These are phyloP conservation scores for Moniliophthora roreri DNA, from an alignment of 1,284 basidiomycete species.

Conservation along the genomic window DNA sequence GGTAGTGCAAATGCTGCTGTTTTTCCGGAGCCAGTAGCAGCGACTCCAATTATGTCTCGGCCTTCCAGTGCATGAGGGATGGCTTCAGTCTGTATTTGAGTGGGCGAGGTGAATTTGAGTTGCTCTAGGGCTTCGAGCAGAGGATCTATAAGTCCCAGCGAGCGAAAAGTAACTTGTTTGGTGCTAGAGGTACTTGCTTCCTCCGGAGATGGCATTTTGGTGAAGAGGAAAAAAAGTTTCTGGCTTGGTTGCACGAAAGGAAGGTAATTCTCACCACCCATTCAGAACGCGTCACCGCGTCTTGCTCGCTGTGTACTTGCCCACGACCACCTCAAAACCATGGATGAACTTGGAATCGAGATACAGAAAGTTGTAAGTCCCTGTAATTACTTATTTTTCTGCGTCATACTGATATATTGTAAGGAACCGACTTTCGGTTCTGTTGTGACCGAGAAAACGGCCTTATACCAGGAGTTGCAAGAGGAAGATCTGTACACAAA, in stretches of 20 bases:
- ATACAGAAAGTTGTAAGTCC: conserved; percentile 76
- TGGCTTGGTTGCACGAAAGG: not conserved
- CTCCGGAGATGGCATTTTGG: conserved; percentile 52
- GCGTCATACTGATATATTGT: conserved; percentile 6
- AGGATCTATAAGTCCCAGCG: conserved; percentile 87
- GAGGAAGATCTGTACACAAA: conserved; percentile 95
- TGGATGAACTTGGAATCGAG: conserved; percentile 84
- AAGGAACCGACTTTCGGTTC: conserved; percentile 91
- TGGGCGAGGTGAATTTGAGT: conserved; percentile 85
- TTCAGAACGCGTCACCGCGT: conserved; percentile 55
- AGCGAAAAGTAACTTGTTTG: conserved; percentile 50
- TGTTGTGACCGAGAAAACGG: conserved; percentile 85
- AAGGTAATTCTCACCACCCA: not conserved
- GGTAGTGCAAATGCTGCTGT: conserved; percentile 97
- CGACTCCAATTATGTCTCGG: conserved; percentile 96
- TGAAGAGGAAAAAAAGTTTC: conserved; percentile 2
- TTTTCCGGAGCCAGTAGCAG: conserved; percentile 97
- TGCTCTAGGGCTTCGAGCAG: conserved; percentile 85
- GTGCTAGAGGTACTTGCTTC: conserved; percentile 58
- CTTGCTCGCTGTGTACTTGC: conserved; percentile 19
- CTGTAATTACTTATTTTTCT: conserved; percentile 1
- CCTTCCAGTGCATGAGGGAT: conserved; percentile 91
- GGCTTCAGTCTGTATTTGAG: conserved; percentile 89
- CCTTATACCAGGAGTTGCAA: conserved; percentile 81
- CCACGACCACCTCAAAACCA: conserved; percentile 26